Percentiles rank a stretch among this genome's conserved stretches.
phyloP scores from a whole-genome alignment of 2,329 filamentous ascomycete genomes.

The Tolypocladium sp. region DNA sequence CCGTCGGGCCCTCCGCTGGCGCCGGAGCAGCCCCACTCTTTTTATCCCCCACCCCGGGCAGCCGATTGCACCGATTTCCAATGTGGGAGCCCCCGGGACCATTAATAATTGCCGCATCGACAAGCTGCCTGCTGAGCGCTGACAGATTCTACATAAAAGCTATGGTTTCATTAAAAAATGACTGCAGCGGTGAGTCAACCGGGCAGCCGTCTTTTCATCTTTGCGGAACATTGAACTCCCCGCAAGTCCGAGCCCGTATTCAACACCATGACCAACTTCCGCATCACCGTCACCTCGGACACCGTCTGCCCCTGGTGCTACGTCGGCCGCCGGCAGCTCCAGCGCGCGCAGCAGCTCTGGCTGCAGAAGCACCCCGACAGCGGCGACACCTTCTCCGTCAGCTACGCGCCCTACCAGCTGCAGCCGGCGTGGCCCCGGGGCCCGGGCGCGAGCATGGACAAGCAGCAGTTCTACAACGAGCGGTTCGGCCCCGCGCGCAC shows the following conservation, averaged over 20 bases:
- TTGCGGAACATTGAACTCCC: background rate
- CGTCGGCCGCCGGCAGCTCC: slow-evolving; percentile 35
- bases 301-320: slow-evolving; percentile 44
- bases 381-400: slow-evolving; percentile 49
- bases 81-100: background rate
- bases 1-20: background rate
- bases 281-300: slow-evolving; percentile 38
- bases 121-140: background rate
- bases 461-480: slow-evolving; percentile 25
- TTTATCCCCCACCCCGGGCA: background rate
- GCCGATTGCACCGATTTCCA: background rate
- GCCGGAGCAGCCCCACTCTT: background rate
- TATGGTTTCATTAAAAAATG: background rate
- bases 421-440: slow-evolving; percentile 23
- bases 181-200: background rate
- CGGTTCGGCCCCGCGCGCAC: slow-evolving; percentile 58
- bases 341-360: slow-evolving; percentile 34
- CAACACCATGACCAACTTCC: slow-evolving; percentile 47
- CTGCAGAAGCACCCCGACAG: slow-evolving; percentile 27
- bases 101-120: background rate
- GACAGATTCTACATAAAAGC: background rate
- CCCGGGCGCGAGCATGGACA: slow-evolving; percentile 22
- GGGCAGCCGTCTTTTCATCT: background rate
- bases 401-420: slow-evolving; percentile 37
- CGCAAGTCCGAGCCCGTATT: background rate